These are phyloP conservation scores for Histomonas meleagridis DNA, from an alignment of 208 protist genomes.

Conservation along the genomic window DNA sequence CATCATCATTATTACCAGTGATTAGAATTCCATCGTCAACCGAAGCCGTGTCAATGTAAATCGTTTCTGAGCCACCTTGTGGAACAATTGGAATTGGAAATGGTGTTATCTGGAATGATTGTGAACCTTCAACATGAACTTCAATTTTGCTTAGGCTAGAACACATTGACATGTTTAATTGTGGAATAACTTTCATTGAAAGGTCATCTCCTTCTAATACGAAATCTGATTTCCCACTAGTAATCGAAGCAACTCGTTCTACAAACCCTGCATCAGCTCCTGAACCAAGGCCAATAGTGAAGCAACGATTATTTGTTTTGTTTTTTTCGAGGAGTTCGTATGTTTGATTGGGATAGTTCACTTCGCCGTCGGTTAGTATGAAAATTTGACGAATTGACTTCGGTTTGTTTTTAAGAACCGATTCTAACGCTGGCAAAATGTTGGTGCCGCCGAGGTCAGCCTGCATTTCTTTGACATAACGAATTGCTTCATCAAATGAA, in stretches of 20 bases:
- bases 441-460: constrained; percentile 54
- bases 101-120: not conserved
- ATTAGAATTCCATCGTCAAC: no score
- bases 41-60: no score
- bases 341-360: not conserved
- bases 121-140: not conserved
- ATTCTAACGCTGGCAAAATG: constrained; percentile 40
- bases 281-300: not conserved
- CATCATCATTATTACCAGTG: no score
- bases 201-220: not conserved
- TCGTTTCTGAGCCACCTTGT: not conserved
- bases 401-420: not conserved
- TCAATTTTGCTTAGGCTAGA: not conserved
- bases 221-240: not conserved
- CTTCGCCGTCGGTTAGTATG: constrained; percentile 53
- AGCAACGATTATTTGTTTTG: not conserved
- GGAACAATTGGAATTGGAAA: not conserved
- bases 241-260: not conserved
- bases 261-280: not conserved
- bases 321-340: not conserved
- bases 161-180: not conserved
- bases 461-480: not conserved
- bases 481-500: constrained; percentile 37
- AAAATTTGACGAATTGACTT: constrained; percentile 48
- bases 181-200: not conserved